These are phyloP conservation scores for Linum trigynum DNA, from an alignment of 345 rosid species.

Conservation along the genomic window DNA sequence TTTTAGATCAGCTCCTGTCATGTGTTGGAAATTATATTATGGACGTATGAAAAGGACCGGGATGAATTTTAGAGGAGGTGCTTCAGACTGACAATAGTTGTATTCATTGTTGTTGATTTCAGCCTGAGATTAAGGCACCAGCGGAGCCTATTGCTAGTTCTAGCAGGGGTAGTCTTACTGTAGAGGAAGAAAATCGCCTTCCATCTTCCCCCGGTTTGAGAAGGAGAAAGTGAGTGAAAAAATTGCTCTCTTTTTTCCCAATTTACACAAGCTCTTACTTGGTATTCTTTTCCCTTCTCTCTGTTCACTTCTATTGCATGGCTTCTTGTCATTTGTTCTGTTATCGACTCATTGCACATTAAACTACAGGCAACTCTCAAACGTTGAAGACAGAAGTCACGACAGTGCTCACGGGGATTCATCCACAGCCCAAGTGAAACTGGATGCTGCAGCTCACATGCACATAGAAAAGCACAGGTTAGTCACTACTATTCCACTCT, in stretches of 20 bases:
- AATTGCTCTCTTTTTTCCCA: background rate
- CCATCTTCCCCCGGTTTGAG: slow-evolving; percentile 63
- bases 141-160: slow-evolving; percentile 28
- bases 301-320: background rate
- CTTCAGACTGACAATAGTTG: background rate
- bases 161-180: slow-evolving; percentile 28
- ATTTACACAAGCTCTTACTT: slow-evolving; percentile 7
- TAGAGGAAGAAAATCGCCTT: slow-evolving; percentile 31
- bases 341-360: slow-evolving; percentile 14
- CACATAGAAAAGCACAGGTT: slow-evolving; percentile 84
- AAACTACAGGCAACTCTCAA: slow-evolving; percentile 34
- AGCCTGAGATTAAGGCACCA: slow-evolving; percentile 39
- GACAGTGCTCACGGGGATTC: slow-evolving; percentile 30
- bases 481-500: slow-evolving; percentile 1
- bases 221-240: slow-evolving; percentile 63
- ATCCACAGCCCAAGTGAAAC: slow-evolving; percentile 42
- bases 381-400: slow-evolving; percentile 34
- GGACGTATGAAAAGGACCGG: background rate
- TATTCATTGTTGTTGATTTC: slow-evolving; percentile 1
- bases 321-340: background rate
- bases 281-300: background rate
- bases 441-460: slow-evolving; percentile 55
- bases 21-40: too few relatives aligned
- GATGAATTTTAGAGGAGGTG: background rate
- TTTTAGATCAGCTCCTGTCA: background rate